phyloP scores from a whole-genome alignment of 1,139 yeast species.

The Pichia terricola region DNA sequence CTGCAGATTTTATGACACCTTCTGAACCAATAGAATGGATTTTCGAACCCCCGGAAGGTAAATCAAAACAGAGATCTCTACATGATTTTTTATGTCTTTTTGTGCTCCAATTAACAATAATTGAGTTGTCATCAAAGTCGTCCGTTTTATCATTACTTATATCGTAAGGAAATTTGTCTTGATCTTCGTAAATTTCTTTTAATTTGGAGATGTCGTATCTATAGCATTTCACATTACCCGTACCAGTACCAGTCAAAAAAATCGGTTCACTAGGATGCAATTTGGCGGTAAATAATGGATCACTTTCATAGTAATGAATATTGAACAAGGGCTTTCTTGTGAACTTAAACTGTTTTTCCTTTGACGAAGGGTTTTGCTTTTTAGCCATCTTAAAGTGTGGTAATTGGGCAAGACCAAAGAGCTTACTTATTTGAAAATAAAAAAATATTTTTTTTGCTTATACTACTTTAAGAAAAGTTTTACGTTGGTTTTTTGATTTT shows the following conservation, averaged over 20 bases:
- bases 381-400: conserved; percentile 3
- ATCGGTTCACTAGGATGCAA: conserved; percentile 70
- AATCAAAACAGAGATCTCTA: conserved; percentile 61
- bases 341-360: conserved; percentile 7
- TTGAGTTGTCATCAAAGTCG: conserved; percentile 25
- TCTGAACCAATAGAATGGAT: conserved; percentile 72
- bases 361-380: background rate
- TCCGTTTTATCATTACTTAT: conserved; percentile 10
- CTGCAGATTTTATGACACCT: conserved; percentile 66
- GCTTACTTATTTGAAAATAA: too few relatives aligned
- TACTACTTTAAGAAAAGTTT: too few relatives aligned
- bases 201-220: conserved; percentile 42
- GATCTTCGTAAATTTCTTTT: conserved; percentile 23
- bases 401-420: too few relatives aligned
- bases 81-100: conserved; percentile 88
- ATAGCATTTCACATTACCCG: conserved; percentile 61
- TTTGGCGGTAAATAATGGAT: conserved; percentile 69
- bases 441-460: too few relatives aligned
- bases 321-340: conserved; percentile 13
- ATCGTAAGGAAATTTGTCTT: conserved; percentile 12
- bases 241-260: conserved; percentile 62
- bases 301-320: conserved; percentile 13
- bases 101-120: conserved; percentile 60
- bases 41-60: conserved; percentile 41
- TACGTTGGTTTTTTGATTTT: too few relatives aligned